Evolutionary conservation across 352 stramenopile genomes (phyloP).

Genomic region (Globisporangium splendens): DNA sequence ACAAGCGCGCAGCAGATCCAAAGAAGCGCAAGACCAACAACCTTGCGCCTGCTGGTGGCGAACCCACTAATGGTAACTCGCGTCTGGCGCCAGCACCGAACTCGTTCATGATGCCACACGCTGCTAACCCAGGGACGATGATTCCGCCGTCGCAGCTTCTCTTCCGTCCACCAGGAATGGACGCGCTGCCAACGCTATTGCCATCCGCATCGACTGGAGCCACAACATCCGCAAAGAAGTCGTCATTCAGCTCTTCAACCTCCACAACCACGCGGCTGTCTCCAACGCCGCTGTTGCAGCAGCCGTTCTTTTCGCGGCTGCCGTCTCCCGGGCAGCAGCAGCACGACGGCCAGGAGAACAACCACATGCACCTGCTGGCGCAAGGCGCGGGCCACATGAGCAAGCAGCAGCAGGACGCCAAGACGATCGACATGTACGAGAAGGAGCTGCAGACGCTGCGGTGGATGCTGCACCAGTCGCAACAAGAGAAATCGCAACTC

Average conservation of each 20-base stretch:
- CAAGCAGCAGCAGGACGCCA: constrained; percentile 46
- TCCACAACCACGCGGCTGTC: constrained; percentile 19
- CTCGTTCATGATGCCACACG: constrained; percentile 10
- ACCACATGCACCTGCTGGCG: constrained; percentile 65
- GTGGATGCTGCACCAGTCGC: constrained; percentile 66
- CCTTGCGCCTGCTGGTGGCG: background rate
- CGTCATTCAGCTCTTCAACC: constrained; percentile 15
- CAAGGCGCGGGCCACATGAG: constrained; percentile 58
- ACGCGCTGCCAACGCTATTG: constrained; percentile 51
- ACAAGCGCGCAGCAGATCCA: constrained; percentile 8
- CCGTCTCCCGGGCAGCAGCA: constrained; percentile 14
- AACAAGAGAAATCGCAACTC: constrained; percentile 66
- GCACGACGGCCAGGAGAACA: constrained; percentile 22
- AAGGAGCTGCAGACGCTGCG: constrained; percentile 63
- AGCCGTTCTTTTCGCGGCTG: constrained; percentile 45
- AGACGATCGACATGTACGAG: constrained; percentile 55
- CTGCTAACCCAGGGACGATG: constrained; percentile 12
- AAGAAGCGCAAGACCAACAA: constrained; percentile 17
- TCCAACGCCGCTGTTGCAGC: constrained; percentile 14
- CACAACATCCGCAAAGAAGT: constrained; percentile 19
- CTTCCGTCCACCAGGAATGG: constrained; percentile 32
- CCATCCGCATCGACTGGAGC: constrained; percentile 15
- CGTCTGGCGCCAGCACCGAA: constrained; percentile 21
- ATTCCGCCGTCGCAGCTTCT: constrained; percentile 37
- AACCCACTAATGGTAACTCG: background rate